These are phyloP conservation scores for Onygenales sp. DNA, from an alignment of 2,329 filamentous ascomycete species.

Conservation along the genomic window DNA sequence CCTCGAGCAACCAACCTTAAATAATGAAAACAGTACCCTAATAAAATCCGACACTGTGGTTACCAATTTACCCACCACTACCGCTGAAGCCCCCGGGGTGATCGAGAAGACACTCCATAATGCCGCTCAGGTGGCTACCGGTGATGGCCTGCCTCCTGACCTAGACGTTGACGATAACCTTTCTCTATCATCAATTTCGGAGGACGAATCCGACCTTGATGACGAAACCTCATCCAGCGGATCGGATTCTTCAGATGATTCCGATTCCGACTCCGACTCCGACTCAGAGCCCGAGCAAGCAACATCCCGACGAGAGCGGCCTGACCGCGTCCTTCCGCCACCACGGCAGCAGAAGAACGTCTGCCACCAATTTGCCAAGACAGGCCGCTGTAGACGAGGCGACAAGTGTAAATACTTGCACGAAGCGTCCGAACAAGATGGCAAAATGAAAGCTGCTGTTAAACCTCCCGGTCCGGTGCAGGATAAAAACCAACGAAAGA, in stretches of 20 bases:
- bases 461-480: slow-evolving; percentile 10
- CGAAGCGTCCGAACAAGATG: slow-evolving; percentile 22
- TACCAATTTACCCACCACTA: neutral
- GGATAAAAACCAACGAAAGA: slow-evolving; percentile 25
- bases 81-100: neutral
- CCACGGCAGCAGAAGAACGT: slow-evolving; percentile 20
- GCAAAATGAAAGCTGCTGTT: slow-evolving; percentile 10
- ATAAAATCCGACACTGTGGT: neutral
- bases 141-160: neutral
- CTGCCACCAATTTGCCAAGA: slow-evolving; percentile 33
- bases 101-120: neutral
- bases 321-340: slow-evolving; percentile 31
- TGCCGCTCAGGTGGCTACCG: neutral
- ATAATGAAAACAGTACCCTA: neutral
- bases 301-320: slow-evolving; percentile 30
- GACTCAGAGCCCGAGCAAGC: slow-evolving; percentile 30
- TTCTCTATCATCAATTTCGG: neutral
- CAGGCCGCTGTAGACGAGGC: slow-evolving; percentile 33
- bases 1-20: neutral
- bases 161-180: neutral
- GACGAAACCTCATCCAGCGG: slow-evolving; percentile 33
- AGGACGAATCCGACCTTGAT: slow-evolving; percentile 6
- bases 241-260: slow-evolving; percentile 17
- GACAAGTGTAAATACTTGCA: slow-evolving; percentile 34
- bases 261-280: slow-evolving; percentile 11